Base-by-base conservation (phyloP, 176 grass and related monocot genomes). In the Oryza australiensis region DNA sequence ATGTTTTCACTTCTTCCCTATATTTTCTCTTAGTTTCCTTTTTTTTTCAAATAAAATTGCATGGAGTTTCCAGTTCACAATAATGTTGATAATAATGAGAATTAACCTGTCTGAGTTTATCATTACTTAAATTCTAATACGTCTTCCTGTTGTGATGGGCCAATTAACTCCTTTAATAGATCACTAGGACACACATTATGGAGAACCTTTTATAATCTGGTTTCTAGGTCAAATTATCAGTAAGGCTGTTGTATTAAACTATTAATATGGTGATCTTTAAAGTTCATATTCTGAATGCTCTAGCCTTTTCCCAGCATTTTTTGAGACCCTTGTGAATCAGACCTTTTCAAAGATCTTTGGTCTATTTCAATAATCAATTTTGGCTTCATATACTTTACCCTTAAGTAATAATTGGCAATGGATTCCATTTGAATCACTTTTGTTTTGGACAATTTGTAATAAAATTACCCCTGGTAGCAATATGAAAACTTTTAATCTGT, bases 1-100 rank as follows among this genome's bases (percentile, higher is more conserved):
- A 12, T 77, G 67, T 9, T 48, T 60, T 81, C 66, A 60, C 23
- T n/a, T 28, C 2, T 26, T 7, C 53, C 18, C 51, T 64, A 28
- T 24, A 45, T 5, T 16, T 78, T 20, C 73, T 55, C 62, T 10
- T 65, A 33, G 27, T 78, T 79, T 34, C 27, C n/a, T 74, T 84
- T 77, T 74, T 84, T 77, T 65, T 14, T 35, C 20, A 48, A 66
- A 66, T 60, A 63, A 18, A 80, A 14, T 60, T 8, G 18, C 7
- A 72, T 23, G 5, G 6, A 55, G 34, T 24, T 60, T 24, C 55
- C 7, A 60, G 40, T 89, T 4, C 41, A 76, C 41, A 55, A 15
- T 72, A 76, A 81, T 57, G 9, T 74, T 83, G 12, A 64, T 27
- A 84, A 59, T 78, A 13, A 62, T 48, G 8, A n/a, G 16, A 53